A percentile compares a stretch with the other conserved stretches of the same genome.
Conservation (phyloP, 805 yeast species). For the Wickerhamomyces subpelliculosus region DNA sequence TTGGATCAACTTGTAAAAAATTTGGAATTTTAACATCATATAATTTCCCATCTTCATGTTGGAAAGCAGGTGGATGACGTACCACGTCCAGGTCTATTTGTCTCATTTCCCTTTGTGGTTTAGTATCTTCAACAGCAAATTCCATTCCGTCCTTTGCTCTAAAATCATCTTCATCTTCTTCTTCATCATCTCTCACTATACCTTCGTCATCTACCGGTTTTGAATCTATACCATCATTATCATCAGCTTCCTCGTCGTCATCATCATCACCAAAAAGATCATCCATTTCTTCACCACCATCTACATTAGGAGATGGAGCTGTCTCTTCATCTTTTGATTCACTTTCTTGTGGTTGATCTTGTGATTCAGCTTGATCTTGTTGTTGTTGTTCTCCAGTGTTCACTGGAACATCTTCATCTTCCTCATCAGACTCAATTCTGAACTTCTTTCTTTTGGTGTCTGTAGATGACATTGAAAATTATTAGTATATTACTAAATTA, state of each 20-base stretch:
- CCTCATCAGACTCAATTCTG: background rate
- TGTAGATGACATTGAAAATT: no score
- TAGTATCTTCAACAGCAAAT: conserved; percentile 10
- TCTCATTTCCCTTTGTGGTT: conserved; percentile 22
- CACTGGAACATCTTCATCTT: conserved; percentile 1
- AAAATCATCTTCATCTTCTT: conserved; percentile 28
- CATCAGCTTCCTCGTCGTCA: conserved; percentile 15
- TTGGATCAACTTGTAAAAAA: conserved; percentile 74
- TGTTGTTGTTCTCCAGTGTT: conserved; percentile 2
- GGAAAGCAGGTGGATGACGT: conserved; percentile 28
- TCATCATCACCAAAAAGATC: conserved; percentile 32
- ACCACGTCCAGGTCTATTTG: conserved; percentile 40
- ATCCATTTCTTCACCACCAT: conserved; percentile 30
- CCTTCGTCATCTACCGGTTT: no score
- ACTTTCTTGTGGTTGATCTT: conserved; percentile 3
- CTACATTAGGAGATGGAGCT: conserved; percentile 1
- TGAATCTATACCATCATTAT: conserved; percentile 4
- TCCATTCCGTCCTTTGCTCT: conserved; percentile 28
- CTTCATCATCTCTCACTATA: conserved; percentile 24
- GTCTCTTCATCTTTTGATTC: conserved; percentile 5
- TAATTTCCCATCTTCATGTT: conserved; percentile 29
- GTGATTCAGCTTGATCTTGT: background rate
- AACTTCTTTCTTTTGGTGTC: conserved; percentile 1
- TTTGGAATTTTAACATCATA: conserved; percentile 68
- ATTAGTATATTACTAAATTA: no score